Base-by-base conservation (phyloP, 345 rosid genomes). In the rapeseed (Brassica napus) region DNA sequence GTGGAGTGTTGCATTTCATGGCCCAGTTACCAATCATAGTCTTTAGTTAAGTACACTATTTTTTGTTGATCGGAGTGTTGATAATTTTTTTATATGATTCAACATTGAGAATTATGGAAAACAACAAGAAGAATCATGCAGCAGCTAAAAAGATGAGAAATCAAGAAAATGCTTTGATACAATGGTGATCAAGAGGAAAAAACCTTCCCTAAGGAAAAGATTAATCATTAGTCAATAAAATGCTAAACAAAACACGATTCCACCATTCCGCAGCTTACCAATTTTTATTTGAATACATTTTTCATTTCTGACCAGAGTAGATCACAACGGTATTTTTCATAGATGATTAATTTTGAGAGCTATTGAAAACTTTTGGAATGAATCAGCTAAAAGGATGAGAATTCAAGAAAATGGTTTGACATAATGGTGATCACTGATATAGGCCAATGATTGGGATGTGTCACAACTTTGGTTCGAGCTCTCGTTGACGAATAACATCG, bases 401-500 rank as follows among this genome's bases (percentile, higher is more conserved):
- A 42, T 10, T 42, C 14, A 42, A 35, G 42, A 35, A 8, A 35
- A 7, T 35, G 42, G 2, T 35, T 35, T 35, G 42, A 35, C 8
- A 7, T 35, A 35, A 35, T 7, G 42, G 10, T 35, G 15, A 47
- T 1, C 54, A 12, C 4, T 47, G 15, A 14, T 52, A 52, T 52
- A n/a, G 57, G 6, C 15, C 66, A 75, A 76, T 12, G 14, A 42
- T 44, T 68, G 26, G 9, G 37, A 60, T 68, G 4, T 28, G 54
- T 47, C 54, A 49, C 57, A 70, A 69, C 65, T 69, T 34, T 69
- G n/a, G 75, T 62, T 23, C 0, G 23, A 54, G 23, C 65, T 70
- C 15, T 7, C 44, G 74, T 71, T 70, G 66, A 71, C 71, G 65
- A 77, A 77, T 64, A 77, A 71, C 66, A 77, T 77, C 71, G 15